Conservation (phyloP, 805 yeast species). For the Yarrowia sp. region DNA sequence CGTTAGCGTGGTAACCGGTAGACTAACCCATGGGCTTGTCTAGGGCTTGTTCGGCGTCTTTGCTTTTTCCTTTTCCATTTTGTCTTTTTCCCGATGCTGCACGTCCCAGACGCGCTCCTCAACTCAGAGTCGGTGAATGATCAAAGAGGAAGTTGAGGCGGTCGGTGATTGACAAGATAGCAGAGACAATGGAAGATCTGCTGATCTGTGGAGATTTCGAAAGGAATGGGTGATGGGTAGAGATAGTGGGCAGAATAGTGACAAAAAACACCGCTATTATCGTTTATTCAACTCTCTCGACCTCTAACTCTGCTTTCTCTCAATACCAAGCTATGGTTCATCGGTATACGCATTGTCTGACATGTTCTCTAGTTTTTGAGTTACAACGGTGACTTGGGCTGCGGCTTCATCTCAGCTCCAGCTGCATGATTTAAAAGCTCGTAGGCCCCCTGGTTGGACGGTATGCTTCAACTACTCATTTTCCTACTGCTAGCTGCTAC, state of each 20-base stretch:
- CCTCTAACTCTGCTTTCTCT: no score
- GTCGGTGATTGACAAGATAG: neutral
- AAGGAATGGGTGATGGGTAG: neutral
- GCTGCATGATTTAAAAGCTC: neutral
- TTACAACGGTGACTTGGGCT: neutral
- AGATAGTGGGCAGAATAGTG: neutral
- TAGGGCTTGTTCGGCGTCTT: neutral
- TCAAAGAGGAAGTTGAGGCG: slow-evolving; percentile 8
- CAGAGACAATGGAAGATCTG: neutral
- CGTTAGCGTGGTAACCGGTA: no score
- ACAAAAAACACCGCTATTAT: no score
- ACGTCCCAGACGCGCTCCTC: neutral
- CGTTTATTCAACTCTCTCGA: no score
- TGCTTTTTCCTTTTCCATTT: neutral
- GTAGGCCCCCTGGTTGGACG: neutral
- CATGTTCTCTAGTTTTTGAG: neutral
- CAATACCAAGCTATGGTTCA: no score
- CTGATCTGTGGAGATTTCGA: neutral
- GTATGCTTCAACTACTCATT: slow-evolving; percentile 5
- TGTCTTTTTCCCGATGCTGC: neutral
- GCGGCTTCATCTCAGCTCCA: neutral
- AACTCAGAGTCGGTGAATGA: slow-evolving; percentile 2
- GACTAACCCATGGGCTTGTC: no score
- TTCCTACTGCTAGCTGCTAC: slow-evolving; percentile 1
- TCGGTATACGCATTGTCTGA: no score